Conservation (phyloP, 179 eudicot genomes). For the Beta macrorhiza region DNA sequence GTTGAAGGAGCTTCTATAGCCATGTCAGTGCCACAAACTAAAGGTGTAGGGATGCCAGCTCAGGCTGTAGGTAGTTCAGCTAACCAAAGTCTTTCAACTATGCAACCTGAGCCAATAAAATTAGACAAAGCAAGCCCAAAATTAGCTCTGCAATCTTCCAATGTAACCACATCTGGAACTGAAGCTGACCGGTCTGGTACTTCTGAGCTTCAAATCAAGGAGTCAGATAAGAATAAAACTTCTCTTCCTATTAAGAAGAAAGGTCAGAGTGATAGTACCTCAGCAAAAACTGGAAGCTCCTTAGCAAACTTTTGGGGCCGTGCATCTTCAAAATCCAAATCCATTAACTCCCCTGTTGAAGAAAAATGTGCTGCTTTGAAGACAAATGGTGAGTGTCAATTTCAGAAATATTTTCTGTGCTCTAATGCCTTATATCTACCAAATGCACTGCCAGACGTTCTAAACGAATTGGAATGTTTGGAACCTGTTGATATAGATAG, state of each 20-base stretch:
- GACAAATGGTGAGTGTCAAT: conserved; percentile 46
- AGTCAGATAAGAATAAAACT: conserved; percentile 50
- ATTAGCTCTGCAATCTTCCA: conserved; percentile 31
- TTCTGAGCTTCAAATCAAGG: conserved; percentile 37
- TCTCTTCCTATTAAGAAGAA: conserved; percentile 49
- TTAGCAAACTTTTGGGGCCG: conserved; percentile 90
- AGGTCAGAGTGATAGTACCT: conserved; percentile 46
- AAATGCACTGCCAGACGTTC: neutral
- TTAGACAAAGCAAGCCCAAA: conserved; percentile 51
- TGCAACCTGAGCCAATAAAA: conserved; percentile 48
- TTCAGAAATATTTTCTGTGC: neutral
- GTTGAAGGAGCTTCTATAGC: conserved; percentile 41
- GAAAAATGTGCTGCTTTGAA: conserved; percentile 35
- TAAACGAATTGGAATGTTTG: neutral
- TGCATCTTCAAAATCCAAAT: conserved; percentile 69
- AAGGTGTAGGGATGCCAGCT: conserved; percentile 36
- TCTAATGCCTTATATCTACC: neutral
- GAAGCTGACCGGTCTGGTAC: conserved; percentile 33
- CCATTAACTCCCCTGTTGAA: conserved; percentile 36
- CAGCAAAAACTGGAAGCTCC: conserved; percentile 60
- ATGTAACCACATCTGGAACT: conserved; percentile 36
- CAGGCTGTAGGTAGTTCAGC: conserved; percentile 35
- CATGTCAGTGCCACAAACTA: conserved; percentile 38
- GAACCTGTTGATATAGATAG: neutral
- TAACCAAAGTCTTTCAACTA: conserved; percentile 32